Evolutionary conservation across 495 filamentous ascomycete species (phyloP), one percentile per base, ranked within the genome.

Genomic region (Penicillium pancosmium): DNA sequence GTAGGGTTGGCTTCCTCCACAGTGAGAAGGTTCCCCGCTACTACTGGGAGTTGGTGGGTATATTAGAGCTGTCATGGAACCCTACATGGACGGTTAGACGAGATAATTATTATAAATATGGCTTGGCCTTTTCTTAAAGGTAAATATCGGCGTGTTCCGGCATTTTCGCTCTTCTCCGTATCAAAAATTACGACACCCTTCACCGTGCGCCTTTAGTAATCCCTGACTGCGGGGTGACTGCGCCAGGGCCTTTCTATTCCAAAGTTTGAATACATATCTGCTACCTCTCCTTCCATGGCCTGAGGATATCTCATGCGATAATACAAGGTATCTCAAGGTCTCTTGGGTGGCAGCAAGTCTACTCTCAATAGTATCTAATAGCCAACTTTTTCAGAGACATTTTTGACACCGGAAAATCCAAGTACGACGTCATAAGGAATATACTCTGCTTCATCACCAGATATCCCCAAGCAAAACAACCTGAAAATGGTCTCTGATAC

Each of bases 401-500:
- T 38, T n/a, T 38, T 38, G 36, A 38, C 36, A 1, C 36, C 5
- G 36, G 4, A 5, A 38, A 13, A 12, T 9, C 36, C 9, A 38
- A 38, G 4, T 1, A 38, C 11, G 15, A 38, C 27, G 15, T 40
- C 36, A 40, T 12, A 6, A 40, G 36, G 15, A 13, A 0, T 13
- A n/a, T 40, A 40, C 15, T 15, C 36, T 40, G 15, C 5, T 44
- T 44, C 41, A 44, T 13, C 15, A 9, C 41, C 16, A 16, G 16
- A 44, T 16, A 44, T 44, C 16, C 16, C 0, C 41, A 19, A 2
- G n/a, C 11, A 44, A 48, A 11, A 27, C 43, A 61, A 23, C 3
- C 4, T 23, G 23, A 23, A 34, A n/a, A 63, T 66, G 59, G 16
- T 60, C 0, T 57, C 62, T 21, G 16, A 13, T 15, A 54, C 57